phyloP scores from a whole-genome alignment of 2,329 filamentous ascomycete species.

The Talaromyces rugulosus region DNA sequence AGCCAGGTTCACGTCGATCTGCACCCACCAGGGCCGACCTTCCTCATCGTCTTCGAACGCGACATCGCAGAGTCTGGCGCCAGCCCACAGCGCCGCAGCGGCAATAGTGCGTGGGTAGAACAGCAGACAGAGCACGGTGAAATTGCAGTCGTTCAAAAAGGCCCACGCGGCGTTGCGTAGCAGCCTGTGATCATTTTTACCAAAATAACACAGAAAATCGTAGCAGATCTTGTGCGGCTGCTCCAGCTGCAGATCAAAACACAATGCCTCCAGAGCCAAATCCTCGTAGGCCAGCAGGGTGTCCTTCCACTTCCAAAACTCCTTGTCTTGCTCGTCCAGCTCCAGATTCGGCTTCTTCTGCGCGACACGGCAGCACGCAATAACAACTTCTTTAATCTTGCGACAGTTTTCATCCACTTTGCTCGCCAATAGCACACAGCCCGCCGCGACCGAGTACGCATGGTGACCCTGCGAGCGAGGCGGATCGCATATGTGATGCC shows the following conservation, averaged over 20 bases:
- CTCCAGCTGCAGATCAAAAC: constrained; percentile 88
- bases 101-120: constrained; percentile 77
- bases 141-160: constrained; percentile 84
- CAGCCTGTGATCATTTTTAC: constrained; percentile 72
- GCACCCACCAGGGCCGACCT: constrained; percentile 83
- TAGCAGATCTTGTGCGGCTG: constrained; percentile 83
- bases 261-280: constrained; percentile 82
- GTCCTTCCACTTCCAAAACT: constrained; percentile 97
- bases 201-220: constrained; percentile 70
- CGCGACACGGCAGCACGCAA: constrained; percentile 88
- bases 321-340: constrained; percentile 94
- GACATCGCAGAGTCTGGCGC: constrained; percentile 68
- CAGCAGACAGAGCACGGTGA: constrained; percentile 79
- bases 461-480: constrained; percentile 69
- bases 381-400: constrained; percentile 91
- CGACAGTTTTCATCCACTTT: constrained; percentile 97
- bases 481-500: constrained; percentile 71
- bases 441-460: constrained; percentile 90
- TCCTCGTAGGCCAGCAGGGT: constrained; percentile 91
- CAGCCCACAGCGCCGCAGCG: constrained; percentile 81
- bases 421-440: constrained; percentile 86
- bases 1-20: constrained; percentile 65
- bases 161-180: constrained; percentile 86
- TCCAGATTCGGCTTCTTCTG: constrained; percentile 88
- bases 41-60: constrained; percentile 69